Percentiles rank a stretch among this genome's conserved stretches.
These are phyloP conservation scores for Leonotis leonurus DNA, from an alignment of 257 asterid genomes.

Conservation along the genomic window DNA sequence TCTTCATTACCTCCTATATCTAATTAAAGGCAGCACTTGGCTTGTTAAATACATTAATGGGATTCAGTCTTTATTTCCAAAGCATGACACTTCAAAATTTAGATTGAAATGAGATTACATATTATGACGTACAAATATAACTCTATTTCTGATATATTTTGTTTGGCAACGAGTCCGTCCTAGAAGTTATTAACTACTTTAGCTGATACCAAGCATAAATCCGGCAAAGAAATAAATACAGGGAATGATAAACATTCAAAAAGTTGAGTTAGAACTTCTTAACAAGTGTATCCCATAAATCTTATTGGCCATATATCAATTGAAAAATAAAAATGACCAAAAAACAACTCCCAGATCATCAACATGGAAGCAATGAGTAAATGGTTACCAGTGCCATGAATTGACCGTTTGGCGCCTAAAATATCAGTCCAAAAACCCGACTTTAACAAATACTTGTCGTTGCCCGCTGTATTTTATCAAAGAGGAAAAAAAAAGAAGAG, in stretches of 20 bases:
- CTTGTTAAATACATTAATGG: neutral
- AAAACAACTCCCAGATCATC: neutral
- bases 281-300: neutral
- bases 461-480: slow-evolving; percentile 22
- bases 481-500: neutral
- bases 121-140: neutral
- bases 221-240: neutral
- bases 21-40: neutral
- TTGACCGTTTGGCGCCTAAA: slow-evolving; percentile 29
- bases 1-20: neutral
- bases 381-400: slow-evolving; percentile 70
- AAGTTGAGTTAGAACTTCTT: neutral
- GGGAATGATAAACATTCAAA: neutral
- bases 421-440: slow-evolving; percentile 13
- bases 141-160: neutral
- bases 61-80: neutral
- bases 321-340: neutral
- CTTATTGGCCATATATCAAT: neutral
- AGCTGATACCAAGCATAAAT: neutral
- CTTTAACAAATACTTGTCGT: slow-evolving; percentile 24
- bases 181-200: neutral
- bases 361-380: neutral
- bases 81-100: neutral
- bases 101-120: neutral
- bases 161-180: neutral